A percentile compares a stretch with the other conserved stretches of the same genome.
Evolutionary conservation across 805 yeast genomes (phyloP).

Genomic region (Suhomyces vadensis): DNA sequence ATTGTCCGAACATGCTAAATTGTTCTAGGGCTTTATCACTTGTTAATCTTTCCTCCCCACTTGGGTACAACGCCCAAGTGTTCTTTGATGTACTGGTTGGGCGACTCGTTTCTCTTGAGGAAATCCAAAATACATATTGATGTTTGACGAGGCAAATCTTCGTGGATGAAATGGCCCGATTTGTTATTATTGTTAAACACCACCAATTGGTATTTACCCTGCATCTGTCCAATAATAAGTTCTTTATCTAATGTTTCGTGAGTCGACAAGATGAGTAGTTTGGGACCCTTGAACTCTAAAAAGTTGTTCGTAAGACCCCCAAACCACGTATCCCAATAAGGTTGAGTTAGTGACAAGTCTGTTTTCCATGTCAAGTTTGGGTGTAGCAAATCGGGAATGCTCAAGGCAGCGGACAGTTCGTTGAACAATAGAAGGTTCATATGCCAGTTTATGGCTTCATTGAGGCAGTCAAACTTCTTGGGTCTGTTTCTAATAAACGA

Average conservation of each 20-base stretch:
- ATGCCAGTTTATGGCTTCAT: constrained; percentile 83
- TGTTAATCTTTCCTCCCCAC: constrained; percentile 31
- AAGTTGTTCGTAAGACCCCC: constrained; percentile 57
- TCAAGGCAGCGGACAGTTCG: constrained; percentile 61
- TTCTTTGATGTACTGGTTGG: constrained; percentile 30
- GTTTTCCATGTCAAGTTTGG: constrained; percentile 56
- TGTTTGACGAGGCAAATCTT: constrained; percentile 75
- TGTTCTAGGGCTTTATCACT: not conserved
- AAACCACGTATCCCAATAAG: constrained; percentile 88
- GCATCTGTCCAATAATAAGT: constrained; percentile 96
- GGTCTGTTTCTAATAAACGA: constrained; percentile 70
- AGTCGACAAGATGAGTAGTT: constrained; percentile 80
- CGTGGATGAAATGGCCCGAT: constrained; percentile 93
- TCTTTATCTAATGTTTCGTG: constrained; percentile 84
- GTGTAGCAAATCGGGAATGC: constrained; percentile 72
- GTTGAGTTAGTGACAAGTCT: constrained; percentile 58
- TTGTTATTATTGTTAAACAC: constrained; percentile 58
- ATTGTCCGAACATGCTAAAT: too few relatives aligned
- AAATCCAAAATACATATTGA: constrained; percentile 56
- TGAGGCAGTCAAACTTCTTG: constrained; percentile 47
- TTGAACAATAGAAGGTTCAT: constrained; percentile 55
- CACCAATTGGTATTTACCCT: constrained; percentile 88
- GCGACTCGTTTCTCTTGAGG: constrained; percentile 45
- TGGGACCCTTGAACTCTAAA: constrained; percentile 46
- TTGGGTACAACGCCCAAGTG: constrained; percentile 34